Percentiles rank a stretch among this genome's conserved stretches.
Evolutionary conservation across 2,329 filamentous ascomycete genomes (phyloP).

Genomic region (Apiospora koreana): DNA sequence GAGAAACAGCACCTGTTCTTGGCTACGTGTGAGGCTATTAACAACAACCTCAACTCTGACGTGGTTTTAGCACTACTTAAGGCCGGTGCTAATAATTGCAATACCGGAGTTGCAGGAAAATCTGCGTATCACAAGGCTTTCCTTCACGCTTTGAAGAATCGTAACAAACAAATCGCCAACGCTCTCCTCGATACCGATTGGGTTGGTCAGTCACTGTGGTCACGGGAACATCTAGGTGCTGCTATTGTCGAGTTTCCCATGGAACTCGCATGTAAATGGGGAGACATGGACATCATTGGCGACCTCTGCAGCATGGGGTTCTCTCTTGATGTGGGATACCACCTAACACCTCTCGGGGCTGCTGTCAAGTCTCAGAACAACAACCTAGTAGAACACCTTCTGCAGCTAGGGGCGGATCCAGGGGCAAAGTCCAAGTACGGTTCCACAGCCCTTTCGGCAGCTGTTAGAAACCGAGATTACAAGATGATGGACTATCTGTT

Average conservation of each 20-base stretch:
- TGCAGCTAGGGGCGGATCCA: neutral
- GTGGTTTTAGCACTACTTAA: neutral
- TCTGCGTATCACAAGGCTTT: too few relatives aligned
- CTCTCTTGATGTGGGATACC: neutral
- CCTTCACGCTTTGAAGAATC: neutral
- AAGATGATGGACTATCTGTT: neutral
- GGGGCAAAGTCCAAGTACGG: neutral
- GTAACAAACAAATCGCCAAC: neutral
- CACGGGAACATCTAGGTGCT: too few relatives aligned
- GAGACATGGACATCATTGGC: neutral
- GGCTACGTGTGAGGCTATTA: neutral
- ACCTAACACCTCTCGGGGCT: neutral
- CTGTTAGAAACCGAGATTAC: neutral
- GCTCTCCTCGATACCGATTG: neutral
- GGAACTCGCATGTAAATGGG: neutral
- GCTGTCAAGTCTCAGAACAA: neutral
- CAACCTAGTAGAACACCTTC: neutral
- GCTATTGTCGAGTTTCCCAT: neutral
- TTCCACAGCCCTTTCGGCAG: neutral
- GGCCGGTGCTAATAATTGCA: neutral
- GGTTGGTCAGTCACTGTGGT: too few relatives aligned
- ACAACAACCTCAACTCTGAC: neutral
- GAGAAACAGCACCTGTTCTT: fast-evolving
- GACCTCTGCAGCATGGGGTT: neutral
- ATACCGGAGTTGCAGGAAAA: too few relatives aligned